Evolutionary conservation across 176 grass and related monocot species (phyloP).

Genomic region (Urochloa ruziziensis): DNA sequence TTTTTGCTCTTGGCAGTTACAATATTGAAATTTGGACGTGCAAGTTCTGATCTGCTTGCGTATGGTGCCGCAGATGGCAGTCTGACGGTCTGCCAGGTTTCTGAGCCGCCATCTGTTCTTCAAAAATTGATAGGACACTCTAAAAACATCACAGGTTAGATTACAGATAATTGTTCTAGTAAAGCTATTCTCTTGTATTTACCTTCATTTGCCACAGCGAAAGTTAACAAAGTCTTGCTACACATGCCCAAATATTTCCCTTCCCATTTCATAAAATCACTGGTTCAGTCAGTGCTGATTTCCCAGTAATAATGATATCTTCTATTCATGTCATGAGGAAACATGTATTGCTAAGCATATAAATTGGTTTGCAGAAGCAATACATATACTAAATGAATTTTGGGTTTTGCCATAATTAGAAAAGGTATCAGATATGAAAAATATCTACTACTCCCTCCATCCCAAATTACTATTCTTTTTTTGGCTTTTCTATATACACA

Average conservation of each 20-base stretch:
- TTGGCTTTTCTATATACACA: too few relatives aligned
- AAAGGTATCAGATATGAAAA: background rate
- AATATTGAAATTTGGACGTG: slow-evolving; percentile 86
- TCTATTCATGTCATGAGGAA: background rate
- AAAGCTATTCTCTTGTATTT: background rate
- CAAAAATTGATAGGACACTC: slow-evolving; percentile 84
- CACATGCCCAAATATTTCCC: background rate
- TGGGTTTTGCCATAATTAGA: background rate
- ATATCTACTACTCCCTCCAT: too few relatives aligned
- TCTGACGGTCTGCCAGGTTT: slow-evolving; percentile 88
- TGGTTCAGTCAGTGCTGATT: background rate
- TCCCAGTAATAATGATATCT: background rate
- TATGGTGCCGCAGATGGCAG: slow-evolving; percentile 92
- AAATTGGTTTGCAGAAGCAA: background rate
- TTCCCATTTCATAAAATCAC: background rate
- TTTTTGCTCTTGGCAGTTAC: slow-evolving; percentile 59
- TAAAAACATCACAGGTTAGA: slow-evolving; percentile 96
- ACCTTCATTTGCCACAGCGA: background rate
- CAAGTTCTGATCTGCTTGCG: slow-evolving; percentile 85
- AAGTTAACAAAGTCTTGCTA: slow-evolving; percentile 1
- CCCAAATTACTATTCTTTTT: too few relatives aligned
- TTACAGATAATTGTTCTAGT: slow-evolving; percentile 2
- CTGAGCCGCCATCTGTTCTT: slow-evolving; percentile 75
- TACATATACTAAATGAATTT: background rate
- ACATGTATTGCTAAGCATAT: background rate